Base-by-base conservation (phyloP, 164 flowering plant species). In the Vitis riparia region DNA sequence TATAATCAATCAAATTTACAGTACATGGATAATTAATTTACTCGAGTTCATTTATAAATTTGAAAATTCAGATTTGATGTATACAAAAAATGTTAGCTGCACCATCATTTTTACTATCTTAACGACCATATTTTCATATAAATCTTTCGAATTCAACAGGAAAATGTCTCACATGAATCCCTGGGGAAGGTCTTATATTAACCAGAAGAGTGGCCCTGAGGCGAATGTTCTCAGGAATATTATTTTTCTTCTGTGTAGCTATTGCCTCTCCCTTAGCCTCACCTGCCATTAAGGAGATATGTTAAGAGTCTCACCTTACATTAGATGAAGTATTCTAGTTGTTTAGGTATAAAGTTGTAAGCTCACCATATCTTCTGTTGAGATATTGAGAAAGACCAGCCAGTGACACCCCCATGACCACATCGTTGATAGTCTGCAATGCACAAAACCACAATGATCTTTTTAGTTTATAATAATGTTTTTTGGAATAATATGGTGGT, bases 131-230 rank as follows among this genome's bases (percentile, higher is more conserved):
- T 23, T 23, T 23, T 23, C 27, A 23, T 23, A 1, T 23, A 23
- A 23, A 23, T 23, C 27, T 23, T 1, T 23, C 2, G 27, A 23
- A 23, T 23, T 23, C 27, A 23, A 23, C 27, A 23, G 27, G 27
- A 23, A 23, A 23, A 47, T 56, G 27, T 1, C 27, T 64, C 17
- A 86, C 93, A 81, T 89, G 85, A 17, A 87, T 79, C 52, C 85
- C 84, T 9, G 77, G 52, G 4, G 80, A 51, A 11, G 83, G 80
- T 68, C 91, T 81, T 16, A 82, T 12, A 68, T 89, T 87, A 10
- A 86, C 78, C 1, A 83, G 78, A 65, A 87, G 58, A 27, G 83
- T 30, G 55, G 91, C 71, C 62, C 90, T 79, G 1, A 87, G 67
- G 5, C 86, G 80, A 13, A 83, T 66, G 3, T 71, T 76, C 61